Conservation (phyloP, 345 rosid genomes). For the Triadica sebifera region DNA sequence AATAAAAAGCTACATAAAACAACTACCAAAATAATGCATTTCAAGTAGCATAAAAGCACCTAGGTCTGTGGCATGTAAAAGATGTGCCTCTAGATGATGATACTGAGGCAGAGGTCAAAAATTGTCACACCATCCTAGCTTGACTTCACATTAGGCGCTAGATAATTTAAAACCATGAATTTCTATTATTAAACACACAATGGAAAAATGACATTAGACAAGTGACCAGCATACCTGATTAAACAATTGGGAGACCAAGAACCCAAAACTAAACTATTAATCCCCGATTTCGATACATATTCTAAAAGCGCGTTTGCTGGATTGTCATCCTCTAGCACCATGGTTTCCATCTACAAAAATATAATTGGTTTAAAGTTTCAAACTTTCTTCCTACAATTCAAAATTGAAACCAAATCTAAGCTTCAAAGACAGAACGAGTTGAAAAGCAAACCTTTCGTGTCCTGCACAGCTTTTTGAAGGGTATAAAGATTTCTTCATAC, state of each 20-base stretch:
- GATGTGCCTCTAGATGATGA: background rate
- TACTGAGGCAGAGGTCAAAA: background rate
- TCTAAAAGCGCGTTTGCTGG: conserved; percentile 62
- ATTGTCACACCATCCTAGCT: background rate
- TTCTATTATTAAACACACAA: background rate
- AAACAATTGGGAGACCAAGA: conserved; percentile 55
- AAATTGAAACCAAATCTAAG: background rate
- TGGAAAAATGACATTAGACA: background rate
- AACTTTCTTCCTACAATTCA: background rate
- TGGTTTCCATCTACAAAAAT: conserved; percentile 55
- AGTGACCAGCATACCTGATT: conserved; percentile 42
- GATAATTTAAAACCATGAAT: background rate
- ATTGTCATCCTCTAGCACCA: conserved; percentile 66
- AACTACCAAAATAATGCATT: background rate
- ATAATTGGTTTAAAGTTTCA: background rate
- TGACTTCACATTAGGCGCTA: background rate
- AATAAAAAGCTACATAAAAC: background rate
- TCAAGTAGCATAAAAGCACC: background rate
- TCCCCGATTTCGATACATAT: conserved; percentile 43
- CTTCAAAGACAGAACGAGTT: background rate
- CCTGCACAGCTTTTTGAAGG: conserved; percentile 55
- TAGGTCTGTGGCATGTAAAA: background rate
- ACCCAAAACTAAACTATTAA: conserved; percentile 65
- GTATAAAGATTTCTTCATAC: conserved; percentile 40
- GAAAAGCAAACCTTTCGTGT: conserved; percentile 29